Percentiles rank a stretch among this genome's conserved stretches.
Evolutionary conservation across 1,284 basidiomycete genomes (phyloP).

Genomic region (Salmacisia buchloeana): DNA sequence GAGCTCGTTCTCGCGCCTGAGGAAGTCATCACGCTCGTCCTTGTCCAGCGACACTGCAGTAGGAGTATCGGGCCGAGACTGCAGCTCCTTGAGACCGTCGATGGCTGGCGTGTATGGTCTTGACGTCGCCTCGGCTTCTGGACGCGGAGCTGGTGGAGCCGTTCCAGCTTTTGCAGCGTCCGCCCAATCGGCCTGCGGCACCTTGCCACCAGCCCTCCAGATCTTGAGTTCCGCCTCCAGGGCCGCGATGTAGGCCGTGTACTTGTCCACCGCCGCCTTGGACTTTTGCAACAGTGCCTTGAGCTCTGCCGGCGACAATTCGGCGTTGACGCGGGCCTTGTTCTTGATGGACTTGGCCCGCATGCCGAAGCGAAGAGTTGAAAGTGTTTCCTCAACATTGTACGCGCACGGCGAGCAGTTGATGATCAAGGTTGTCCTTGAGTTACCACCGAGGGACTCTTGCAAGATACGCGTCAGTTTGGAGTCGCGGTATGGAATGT

Average conservation of each 20-base stretch:
- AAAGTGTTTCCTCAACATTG: constrained; percentile 95
- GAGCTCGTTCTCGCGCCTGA: constrained; percentile 92
- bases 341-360: constrained; percentile 99
- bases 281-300: constrained; percentile 87
- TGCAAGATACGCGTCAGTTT: constrained; percentile 98
- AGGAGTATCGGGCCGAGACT: constrained; percentile 57
- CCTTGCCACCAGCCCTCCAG: constrained; percentile 82
- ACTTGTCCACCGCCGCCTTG: constrained; percentile 73
- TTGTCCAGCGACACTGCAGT: constrained; percentile 79
- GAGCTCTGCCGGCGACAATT: constrained; percentile 92
- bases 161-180: constrained; percentile 63
- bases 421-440: constrained; percentile 95
- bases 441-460: constrained; percentile 99
- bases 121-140: constrained; percentile 23
- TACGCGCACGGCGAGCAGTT: constrained; percentile 96
- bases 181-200: constrained; percentile 80
- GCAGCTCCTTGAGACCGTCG: constrained; percentile 65
- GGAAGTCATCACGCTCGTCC: constrained; percentile 95
- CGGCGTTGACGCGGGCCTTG: constrained; percentile 95
- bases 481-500: constrained; percentile 97
- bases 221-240: constrained; percentile 85
- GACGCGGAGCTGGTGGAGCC: constrained; percentile 51
- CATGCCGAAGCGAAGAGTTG: constrained; percentile 86
- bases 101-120: constrained; percentile 69
- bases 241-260: constrained; percentile 78